Evolutionary conservation across 257 asterid genomes (phyloP), one percentile per base, ranked within the genome.

Genomic region (Datura wrightii): DNA sequence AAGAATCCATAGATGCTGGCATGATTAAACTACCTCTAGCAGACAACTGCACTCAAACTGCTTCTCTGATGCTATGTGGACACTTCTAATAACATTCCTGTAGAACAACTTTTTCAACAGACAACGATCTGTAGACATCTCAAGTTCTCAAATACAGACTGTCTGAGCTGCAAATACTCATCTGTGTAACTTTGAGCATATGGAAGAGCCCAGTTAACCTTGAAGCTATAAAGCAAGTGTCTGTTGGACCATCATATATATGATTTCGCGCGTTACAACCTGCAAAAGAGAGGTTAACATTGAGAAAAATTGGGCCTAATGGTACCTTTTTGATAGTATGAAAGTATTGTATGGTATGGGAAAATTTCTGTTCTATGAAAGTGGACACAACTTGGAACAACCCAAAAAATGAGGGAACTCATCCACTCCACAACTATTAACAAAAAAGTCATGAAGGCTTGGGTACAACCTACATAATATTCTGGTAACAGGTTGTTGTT

Each of bases 161-260:
- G 89, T 92, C 90, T 90, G 84, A 93, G 92, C 82, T 91, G 89
- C 79, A 66, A 79, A 88, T 91, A 94, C 86, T 89, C 90, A 60
- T 92, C 93, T 13, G 91, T 89, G 62, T 93, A 89, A 1, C 95
- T 97, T 85, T 96, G 99, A 85, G 96, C 99, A 91, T 90, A 96
- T 82, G 98, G 99, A 83, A 94, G 93, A 86, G 90, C 93, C 99
- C 98, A 92, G 80, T 92, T 93, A 78, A 96, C 91, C 89, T 83
- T 52, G 94, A 92, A 70, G 88, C 90, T 84, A 89, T 84, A 85
- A 86, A 90, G 80, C 89, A 88, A 84, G 87, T 46, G 90, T 93
- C 96, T 56, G 88, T 88, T 71, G 89, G 86, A 60, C 93, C 94
- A 82, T 88, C 86, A 24, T 24, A 83, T 89, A 90, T 84, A 93